Evolutionary conservation across 345 rosid species (phyloP).

Genomic region (Salix arbutifolia): DNA sequence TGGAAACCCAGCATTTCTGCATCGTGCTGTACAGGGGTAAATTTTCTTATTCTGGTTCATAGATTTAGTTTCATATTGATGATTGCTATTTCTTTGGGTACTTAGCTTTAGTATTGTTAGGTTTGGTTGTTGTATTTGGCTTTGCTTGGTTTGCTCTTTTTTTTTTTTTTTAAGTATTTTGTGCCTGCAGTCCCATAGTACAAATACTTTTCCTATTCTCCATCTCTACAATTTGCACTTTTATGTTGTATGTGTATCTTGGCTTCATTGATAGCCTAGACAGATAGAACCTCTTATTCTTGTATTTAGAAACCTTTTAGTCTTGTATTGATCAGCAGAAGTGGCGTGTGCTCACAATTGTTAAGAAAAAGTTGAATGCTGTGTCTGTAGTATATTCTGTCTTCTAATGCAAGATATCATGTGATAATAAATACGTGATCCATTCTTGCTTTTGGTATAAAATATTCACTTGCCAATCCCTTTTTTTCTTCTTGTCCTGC

Average conservation of each 20-base stretch:
- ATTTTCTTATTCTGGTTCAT: conserved; percentile 7
- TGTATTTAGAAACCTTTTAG: too few species aligned
- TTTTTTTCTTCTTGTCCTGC: not conserved
- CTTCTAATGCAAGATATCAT: not conserved
- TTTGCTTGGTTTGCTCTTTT: not conserved
- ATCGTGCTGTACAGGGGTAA: conserved; percentile 97
- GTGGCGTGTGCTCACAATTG: not conserved
- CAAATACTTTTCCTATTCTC: not conserved
- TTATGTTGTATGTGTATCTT: not conserved
- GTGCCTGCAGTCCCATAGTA: not conserved
- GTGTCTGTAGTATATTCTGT: not conserved
- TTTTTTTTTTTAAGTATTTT: not conserved
- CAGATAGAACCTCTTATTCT: too few species aligned
- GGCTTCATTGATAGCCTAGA: not conserved
- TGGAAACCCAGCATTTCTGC: conserved; percentile 88
- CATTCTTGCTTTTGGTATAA: not conserved
- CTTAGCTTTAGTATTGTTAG: not conserved
- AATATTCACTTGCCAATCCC: not conserved
- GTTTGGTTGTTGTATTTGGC: not conserved
- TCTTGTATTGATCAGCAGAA: not conserved
- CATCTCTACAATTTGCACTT: not conserved
- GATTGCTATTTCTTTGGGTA: not conserved
- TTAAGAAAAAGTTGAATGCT: not conserved
- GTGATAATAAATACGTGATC: not conserved
- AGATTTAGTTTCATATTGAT: not conserved